phyloP scores from a whole-genome alignment of 2,329 filamentous ascomycete genomes.

The Trichoderma guizhouense region DNA sequence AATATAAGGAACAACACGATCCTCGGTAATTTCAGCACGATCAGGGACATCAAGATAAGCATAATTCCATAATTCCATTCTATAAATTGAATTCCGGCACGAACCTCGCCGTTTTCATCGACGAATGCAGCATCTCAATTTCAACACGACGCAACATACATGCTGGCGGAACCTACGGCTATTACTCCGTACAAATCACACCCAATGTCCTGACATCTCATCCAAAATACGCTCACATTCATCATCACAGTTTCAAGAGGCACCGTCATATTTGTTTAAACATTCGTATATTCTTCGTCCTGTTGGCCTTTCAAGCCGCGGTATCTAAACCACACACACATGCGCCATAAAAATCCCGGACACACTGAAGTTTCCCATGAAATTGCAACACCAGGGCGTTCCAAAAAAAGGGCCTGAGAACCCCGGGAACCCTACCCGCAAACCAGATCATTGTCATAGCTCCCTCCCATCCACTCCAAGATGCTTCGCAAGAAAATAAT shows the following conservation, averaged over 20 bases:
- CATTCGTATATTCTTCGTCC: conserved; percentile 40
- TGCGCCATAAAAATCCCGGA: conserved; percentile 30
- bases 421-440: conserved; percentile 32
- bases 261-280: conserved; percentile 23
- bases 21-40: not conserved
- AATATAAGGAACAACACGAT: not conserved
- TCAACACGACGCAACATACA: not conserved
- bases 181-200: not conserved
- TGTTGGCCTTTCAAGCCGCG: conserved; percentile 30
- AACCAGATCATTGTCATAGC: conserved; percentile 34
- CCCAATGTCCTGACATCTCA: not conserved
- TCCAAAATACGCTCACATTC: not conserved
- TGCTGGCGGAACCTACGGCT: not conserved
- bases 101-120: not conserved
- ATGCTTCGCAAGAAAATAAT: conserved; percentile 30
- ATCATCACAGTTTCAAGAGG: not conserved
- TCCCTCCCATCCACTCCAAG: conserved; percentile 28
- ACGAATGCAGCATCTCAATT: not conserved
- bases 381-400: conserved; percentile 35
- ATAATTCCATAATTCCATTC: not conserved
- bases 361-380: conserved; percentile 27
- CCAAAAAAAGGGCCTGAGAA: conserved; percentile 29
- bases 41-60: not conserved
- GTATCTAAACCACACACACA: conserved; percentile 31
- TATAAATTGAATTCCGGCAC: not conserved